A percentile compares a stretch with the other conserved stretches of the same genome.
Evolutionary conservation across 495 filamentous ascomycete species (phyloP).

Genomic region (Talaromyces wortmannii): DNA sequence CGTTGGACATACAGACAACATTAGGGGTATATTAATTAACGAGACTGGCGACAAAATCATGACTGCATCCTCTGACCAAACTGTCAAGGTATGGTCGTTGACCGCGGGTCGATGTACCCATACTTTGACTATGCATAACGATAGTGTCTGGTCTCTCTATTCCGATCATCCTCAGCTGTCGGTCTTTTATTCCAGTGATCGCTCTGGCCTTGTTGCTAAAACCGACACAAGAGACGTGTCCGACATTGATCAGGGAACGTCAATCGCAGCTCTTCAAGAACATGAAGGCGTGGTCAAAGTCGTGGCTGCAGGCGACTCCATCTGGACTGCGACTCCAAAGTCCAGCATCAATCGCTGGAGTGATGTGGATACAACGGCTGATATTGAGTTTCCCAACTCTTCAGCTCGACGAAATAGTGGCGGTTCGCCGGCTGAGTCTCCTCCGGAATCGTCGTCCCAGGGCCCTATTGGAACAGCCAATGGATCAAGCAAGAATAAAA

Average conservation of each 20-base stretch:
- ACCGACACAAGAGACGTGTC: constrained; percentile 74
- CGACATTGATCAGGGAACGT: constrained; percentile 85
- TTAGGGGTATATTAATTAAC: constrained; percentile 84
- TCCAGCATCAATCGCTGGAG: constrained; percentile 95
- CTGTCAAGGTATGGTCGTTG: constrained; percentile 95
- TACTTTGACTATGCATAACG: constrained; percentile 97
- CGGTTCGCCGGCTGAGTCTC: constrained; percentile 5
- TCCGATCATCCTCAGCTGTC: constrained; percentile 80
- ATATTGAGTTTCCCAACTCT: constrained; percentile 47
- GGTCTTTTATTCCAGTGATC: constrained; percentile 90
- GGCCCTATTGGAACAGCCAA: constrained; percentile 18
- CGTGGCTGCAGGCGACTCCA: constrained; percentile 67
- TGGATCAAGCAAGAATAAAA: constrained; percentile 48
- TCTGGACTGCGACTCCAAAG: constrained; percentile 92
- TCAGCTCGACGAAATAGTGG: constrained; percentile 44
- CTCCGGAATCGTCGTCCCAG: constrained; percentile 28
- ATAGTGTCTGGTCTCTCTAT: constrained; percentile 94
- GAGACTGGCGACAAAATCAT: constrained; percentile 83
- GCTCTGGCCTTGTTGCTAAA: constrained; percentile 87
- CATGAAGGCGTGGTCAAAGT: constrained; percentile 85
- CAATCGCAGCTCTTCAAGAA: constrained; percentile 82
- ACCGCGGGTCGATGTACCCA: constrained; percentile 93
- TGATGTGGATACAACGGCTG: constrained; percentile 70
- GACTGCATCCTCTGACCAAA: constrained; percentile 93
- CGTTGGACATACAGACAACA: constrained; percentile 95